Evolutionary conservation across 345 rosid genomes (phyloP), one percentile per base, ranked within the genome.

Genomic region (Camelina neglecta): DNA sequence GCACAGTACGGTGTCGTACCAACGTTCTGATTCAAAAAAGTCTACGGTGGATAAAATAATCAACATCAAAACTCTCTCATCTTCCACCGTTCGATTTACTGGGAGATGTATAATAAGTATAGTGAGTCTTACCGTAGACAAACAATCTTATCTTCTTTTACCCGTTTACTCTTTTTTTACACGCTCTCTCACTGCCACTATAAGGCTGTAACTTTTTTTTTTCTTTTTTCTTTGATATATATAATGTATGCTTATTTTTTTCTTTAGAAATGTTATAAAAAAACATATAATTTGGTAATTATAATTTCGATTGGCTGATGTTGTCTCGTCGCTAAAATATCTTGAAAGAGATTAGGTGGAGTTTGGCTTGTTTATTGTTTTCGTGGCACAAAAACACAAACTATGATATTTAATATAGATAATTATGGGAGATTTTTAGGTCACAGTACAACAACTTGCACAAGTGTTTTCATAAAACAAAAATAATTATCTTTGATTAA

Each of bases 1-100:
- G 31, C 31, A 4, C 87, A 80, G 64, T 93, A 86, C 82, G 92
- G 93, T 13, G 88, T 91, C 74, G 98, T 93, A 49, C 97, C 98
- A 0, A 74, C 94, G 24, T 87, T 84, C 77, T 77, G 81, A 77
- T 49, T 55, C 3, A 4, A 29, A 29, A 26, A 29, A 2, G 21
- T 26, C 60, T 8, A 62, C 72, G 71, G 75, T 56, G 75, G 74
- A 35, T 33, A 15, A 35, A 10, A 7, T 8, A 23, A 23, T 51
- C 60, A 50, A 16, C 68, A 11, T 69, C n/a, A 13, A 75, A 10
- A 69, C 7, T 13, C 7, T 13, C 12, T 2, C 23, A 8, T 31
- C 49, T 20, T 45, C 7, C 24, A 56, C 72, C 75, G 75, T 71
- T 9, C 38, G 55, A 63, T 64, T 36, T 38, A 24, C 16, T 10